A percentile compares a stretch with the other conserved stretches of the same genome.
These are phyloP conservation scores for Silybum marianum DNA, from an alignment of 129 eudicot genomes.

Conservation along the genomic window DNA sequence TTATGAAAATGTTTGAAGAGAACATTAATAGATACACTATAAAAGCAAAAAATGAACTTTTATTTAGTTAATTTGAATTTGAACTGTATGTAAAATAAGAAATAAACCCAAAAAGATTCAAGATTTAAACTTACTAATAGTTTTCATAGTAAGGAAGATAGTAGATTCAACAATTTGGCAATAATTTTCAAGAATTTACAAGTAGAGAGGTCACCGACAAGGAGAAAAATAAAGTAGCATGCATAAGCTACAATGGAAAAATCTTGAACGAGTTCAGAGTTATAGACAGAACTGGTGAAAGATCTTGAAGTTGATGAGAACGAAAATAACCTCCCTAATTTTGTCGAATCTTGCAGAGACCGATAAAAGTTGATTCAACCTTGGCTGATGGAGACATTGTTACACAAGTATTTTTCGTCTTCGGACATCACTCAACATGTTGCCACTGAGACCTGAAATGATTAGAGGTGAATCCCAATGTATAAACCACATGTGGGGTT, in stretches of 20 bases:
- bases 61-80: too few relatives aligned
- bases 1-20: too few relatives aligned
- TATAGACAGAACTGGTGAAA: constrained; percentile 19
- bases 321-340: not conserved
- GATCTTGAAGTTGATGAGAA: constrained; percentile 13
- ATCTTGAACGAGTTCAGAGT: constrained; percentile 42
- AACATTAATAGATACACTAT: too few relatives aligned
- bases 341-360: constrained; percentile 10
- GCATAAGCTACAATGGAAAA: constrained; percentile 46
- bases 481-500: constrained; percentile 2
- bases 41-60: too few relatives aligned
- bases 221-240: constrained; percentile 44
- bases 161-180: not conserved
- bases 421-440: not conserved
- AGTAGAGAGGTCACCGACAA: constrained; percentile 52
- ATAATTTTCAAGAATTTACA: constrained; percentile 21
- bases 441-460: not conserved
- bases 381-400: constrained; percentile 16
- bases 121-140: too few relatives aligned
- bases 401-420: not conserved
- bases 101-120: not conserved
- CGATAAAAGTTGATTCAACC: constrained; percentile 12
- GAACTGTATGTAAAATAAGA: not conserved
- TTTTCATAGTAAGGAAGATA: not conserved
- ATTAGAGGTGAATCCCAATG: constrained; percentile 13